phyloP scores from a whole-genome alignment of 2,329 filamentous ascomycete species.

The Pseudogymnoascus sp. region DNA sequence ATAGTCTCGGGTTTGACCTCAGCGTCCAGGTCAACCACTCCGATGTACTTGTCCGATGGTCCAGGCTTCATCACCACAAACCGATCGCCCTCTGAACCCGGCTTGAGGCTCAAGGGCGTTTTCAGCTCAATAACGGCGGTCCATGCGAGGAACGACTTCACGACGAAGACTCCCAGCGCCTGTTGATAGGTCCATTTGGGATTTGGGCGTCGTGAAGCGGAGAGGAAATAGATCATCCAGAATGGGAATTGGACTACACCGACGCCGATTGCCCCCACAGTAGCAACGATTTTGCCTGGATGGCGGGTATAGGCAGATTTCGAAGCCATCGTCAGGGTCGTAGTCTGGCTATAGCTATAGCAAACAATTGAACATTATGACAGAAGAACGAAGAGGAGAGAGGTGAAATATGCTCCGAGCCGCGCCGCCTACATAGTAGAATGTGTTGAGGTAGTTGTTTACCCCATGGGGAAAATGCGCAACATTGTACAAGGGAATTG shows the following conservation, averaged over 20 bases:
- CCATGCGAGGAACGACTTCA: neutral
- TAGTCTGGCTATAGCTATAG: neutral
- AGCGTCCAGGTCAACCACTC: neutral
- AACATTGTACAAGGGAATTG: neutral
- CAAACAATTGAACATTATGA: neutral
- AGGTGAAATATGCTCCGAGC: neutral
- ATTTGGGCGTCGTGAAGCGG: neutral
- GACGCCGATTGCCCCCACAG: neutral
- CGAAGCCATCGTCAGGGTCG: neutral
- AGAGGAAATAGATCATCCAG: neutral
- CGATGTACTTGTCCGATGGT: neutral
- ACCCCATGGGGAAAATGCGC: conserved; percentile 1
- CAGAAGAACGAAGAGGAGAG: neutral
- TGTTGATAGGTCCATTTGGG: conserved; percentile 3
- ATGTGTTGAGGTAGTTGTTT: neutral
- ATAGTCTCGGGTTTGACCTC: conserved; percentile 21
- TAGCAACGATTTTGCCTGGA: neutral
- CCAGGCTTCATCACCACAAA: neutral
- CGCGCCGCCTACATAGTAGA: neutral
- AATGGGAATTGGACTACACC: neutral
- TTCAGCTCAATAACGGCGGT: neutral
- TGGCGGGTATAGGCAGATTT: neutral
- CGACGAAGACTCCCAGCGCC: neutral
- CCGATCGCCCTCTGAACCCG: neutral
- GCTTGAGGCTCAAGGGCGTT: neutral